Base-by-base conservation (phyloP, 2,329 filamentous ascomycete species). In the Phialocephala subalpina region DNA sequence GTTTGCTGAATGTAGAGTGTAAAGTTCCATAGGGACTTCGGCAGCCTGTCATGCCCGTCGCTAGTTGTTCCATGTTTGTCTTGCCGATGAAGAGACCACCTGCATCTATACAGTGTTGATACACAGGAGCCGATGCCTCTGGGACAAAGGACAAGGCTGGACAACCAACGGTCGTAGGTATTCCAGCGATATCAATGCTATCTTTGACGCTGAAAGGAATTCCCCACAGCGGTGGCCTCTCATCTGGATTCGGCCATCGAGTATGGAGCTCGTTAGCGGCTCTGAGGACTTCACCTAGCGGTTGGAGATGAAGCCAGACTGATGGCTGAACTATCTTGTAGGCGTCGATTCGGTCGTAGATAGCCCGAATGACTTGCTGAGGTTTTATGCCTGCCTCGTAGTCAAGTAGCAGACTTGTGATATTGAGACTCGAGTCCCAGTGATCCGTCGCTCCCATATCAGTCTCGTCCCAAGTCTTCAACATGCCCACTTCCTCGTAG, bases 21-120 rank as follows among this genome's bases (percentile, higher is more conserved):
- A 83, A 78, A 12, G 78, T 80, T 2, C 85, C 85, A 65, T 82
- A 86, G 0, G 84, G 83, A 49, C 82, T 84, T 55, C 84, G 80
- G 60, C 83, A 86, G 14, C 63, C 65, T 22, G 81, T 83, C 25
- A 87, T 78, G 1, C 85, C 85, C 1, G 85, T 87, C 7, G 84
- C 84, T 14, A 87, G 78, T 68, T 87, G 84, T 66, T 87, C 85
- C 58, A 87, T 78, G 66, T 82, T 82, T 20, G 79, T 81, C 73
- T 89, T 89, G 35, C 87, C 87, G 55, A 89, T 79, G 67, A 86
- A 83, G 3, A 89, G 73, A 1, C 80, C 87, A 16, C 87, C 87
- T 12, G 83, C 81, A 11, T 80, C 77, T 6, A 86, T 78, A 12
- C 86, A 75, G 53, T 76, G 79, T 25, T 82, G 76, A 38, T 84